Base-by-base conservation (phyloP, 2,329 filamentous ascomycete genomes). In the Lachnellula subtilissima region DNA sequence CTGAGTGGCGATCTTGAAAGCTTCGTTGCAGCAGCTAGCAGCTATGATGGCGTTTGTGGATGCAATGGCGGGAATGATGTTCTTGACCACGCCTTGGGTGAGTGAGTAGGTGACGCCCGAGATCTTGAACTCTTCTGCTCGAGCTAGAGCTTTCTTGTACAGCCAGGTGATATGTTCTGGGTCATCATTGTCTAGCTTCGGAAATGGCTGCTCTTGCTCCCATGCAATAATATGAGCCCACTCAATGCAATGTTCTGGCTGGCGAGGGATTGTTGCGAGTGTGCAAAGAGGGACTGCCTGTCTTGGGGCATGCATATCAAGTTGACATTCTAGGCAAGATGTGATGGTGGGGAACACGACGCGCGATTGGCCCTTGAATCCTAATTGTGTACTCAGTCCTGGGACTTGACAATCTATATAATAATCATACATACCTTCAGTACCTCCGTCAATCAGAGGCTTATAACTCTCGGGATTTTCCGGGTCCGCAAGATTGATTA, bases 161-260 rank as follows among this genome's bases (percentile, higher is more conserved):
- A 99, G 81, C 94, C 94, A 99, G n/a, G 87, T 89, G 68, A 99
- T 94, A 73, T 99, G 94, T 70, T 95, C 91, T 42, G 95, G 89
- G 67, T 99, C 91, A 72, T 99, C 95, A 65, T 91, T 97, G 74
- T 99, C 94, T 48, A 99, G 86, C 37, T 83, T 80, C 17, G 91
- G 86, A 63, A 93, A 95, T 61, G 88, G 88, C 70, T 88, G 87
- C 67, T 91, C 85, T 64, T 88, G 83, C 60, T 96, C 91, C 94
- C 94, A 99, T 42, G 94, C 94, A 61, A 99, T 97, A 68, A 97
- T 88, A 71, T 97, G 93, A 0, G 94, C 95, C 94, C 94, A 99
- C 75, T 99, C 94, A 68, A 99, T 89, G 71, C 94, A 99, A 75
- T 99, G 94, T 71, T 97, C 92, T 1, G 94, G 94, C 70, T 99